Base-by-base conservation (phyloP, 768 basidiomycete genomes). In the Mycena haematopus region DNA sequence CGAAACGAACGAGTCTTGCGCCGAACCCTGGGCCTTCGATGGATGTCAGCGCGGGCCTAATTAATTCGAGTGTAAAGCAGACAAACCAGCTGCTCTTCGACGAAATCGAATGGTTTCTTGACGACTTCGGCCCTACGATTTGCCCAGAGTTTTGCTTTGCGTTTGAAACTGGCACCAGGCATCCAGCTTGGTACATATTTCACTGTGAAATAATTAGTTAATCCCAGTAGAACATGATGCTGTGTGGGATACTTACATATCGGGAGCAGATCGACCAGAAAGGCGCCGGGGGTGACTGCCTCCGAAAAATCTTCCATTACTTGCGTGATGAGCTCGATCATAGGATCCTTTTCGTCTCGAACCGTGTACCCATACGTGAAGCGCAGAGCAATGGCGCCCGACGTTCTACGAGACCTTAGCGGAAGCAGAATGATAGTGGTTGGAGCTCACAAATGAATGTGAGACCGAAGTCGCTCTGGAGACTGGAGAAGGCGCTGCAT, bases 81-180 rank as follows among this genome's bases (percentile, higher is more conserved):
- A 24, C 35, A n/a, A 21, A 79, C 77, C 67, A 77, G 33, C 40
- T 65, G 25, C 19, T 65, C 19, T 51, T 75, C 71, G 11, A 76
- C 74, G 7, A 71, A 60, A 11, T 46, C 27, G 45, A 77, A 79
- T 1, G 78, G 76, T 14, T 63, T 67, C 19, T 77, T 72, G 24
- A 74, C 68, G 77, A 77, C 78, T 36, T 73, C 69, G 2, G 65
- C 29, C 14, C 74, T 66, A 29, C 67, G 69, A 45, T 63, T 65
- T 33, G 69, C 70, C 77, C 77, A 81, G 53, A 73, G 65, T 29
- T 68, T 71, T 1, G 79, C 80, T 63, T 70, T 74, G 36, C 56
- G 38, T 66, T 80, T 76, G 72, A 81, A 80, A 3, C 58, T 66
- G 15, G 79, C 79, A 8, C 80, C 80, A 17, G 80, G 80, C 56